Conservation (phyloP, 2,329 filamentous ascomycete genomes). For the Penicillium sp. region DNA sequence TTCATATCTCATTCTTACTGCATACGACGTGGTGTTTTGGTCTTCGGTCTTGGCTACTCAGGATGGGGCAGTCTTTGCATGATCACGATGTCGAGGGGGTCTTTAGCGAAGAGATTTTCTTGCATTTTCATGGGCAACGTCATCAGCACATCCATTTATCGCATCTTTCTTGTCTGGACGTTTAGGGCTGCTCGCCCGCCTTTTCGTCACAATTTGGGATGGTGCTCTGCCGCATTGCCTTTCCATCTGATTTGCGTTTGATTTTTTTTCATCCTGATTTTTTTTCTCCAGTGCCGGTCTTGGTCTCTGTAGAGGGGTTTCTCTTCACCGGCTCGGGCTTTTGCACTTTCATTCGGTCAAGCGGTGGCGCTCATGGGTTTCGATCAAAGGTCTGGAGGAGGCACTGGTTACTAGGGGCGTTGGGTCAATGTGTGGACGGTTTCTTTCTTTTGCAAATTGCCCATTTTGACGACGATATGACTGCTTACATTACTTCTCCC, state of each 20-base stretch:
- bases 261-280: constrained; percentile 1
- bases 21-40: constrained; percentile 41
- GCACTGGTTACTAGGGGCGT: constrained; percentile 17
- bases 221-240: not conserved
- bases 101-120: constrained; percentile 24
- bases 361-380: constrained; percentile 39
- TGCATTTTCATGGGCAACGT: constrained; percentile 28
- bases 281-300: constrained; percentile 12
- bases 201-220: not conserved
- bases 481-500: constrained; percentile 9
- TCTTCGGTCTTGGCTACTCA: constrained; percentile 21
- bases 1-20: constrained; percentile 20
- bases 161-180: not conserved
- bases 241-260: not conserved
- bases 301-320: not conserved
- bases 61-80: constrained; percentile 28
- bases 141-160: constrained; percentile 7
- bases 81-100: constrained; percentile 15
- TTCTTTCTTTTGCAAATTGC: constrained; percentile 11
- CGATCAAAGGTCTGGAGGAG: constrained; percentile 10
- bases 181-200: not conserved
- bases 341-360: constrained; percentile 26
- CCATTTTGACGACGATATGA: constrained; percentile 35
- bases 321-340: constrained; percentile 13
- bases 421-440: constrained; percentile 16